Percentiles rank a stretch among this genome's conserved stretches.
phyloP scores from a whole-genome alignment of 2,329 filamentous ascomycete genomes.

The Plenodomus tracheiphilus region DNA sequence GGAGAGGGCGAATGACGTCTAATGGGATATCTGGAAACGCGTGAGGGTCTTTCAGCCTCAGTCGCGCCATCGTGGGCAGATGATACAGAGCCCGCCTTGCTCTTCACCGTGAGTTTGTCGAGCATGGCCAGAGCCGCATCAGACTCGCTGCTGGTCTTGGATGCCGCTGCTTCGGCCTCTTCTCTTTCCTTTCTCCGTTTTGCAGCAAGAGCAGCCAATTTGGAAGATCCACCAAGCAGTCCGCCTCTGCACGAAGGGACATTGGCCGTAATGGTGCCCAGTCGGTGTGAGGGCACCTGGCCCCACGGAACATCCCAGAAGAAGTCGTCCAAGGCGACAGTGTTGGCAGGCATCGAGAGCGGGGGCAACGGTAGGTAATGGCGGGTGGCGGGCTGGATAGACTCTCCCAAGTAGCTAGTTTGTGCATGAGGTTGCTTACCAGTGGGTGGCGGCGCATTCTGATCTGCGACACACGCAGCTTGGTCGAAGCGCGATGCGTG shows the following conservation, averaged over 20 bases:
- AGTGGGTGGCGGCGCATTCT: slow-evolving; percentile 46
- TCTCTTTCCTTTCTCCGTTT: slow-evolving; percentile 81
- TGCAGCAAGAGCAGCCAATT: slow-evolving; percentile 86
- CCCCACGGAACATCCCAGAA: slow-evolving; percentile 89
- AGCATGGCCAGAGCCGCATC: slow-evolving; percentile 48
- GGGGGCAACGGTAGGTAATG: slow-evolving; percentile 34
- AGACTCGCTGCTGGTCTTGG: slow-evolving; percentile 19
- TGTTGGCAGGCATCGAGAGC: slow-evolving; percentile 27
- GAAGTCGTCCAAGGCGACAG: slow-evolving; percentile 56
- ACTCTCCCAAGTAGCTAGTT: slow-evolving; percentile 15
- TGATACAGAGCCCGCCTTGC: slow-evolving; percentile 9
- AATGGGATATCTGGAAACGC: slow-evolving; percentile 25
- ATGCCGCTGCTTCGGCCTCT: slow-evolving; percentile 53
- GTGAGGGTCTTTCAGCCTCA: slow-evolving; percentile 10
- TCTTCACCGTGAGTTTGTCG: slow-evolving; percentile 47
- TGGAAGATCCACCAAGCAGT: slow-evolving; percentile 80
- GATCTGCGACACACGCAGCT: slow-evolving; percentile 45
- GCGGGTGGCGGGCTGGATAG: slow-evolving; percentile 16
- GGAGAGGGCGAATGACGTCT: slow-evolving; percentile 38
- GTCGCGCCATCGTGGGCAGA: neutral
- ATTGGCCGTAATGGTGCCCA: slow-evolving; percentile 65
- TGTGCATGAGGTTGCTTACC: slow-evolving; percentile 48
- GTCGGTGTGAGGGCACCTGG: slow-evolving; percentile 67
- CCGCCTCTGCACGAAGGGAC: slow-evolving; percentile 64
- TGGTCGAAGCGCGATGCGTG: slow-evolving; percentile 50